Percentiles rank a stretch among this genome's conserved stretches.
Evolutionary conservation across 2,329 filamentous ascomycete species (phyloP).

Genomic region (Aspergillus sp.): DNA sequence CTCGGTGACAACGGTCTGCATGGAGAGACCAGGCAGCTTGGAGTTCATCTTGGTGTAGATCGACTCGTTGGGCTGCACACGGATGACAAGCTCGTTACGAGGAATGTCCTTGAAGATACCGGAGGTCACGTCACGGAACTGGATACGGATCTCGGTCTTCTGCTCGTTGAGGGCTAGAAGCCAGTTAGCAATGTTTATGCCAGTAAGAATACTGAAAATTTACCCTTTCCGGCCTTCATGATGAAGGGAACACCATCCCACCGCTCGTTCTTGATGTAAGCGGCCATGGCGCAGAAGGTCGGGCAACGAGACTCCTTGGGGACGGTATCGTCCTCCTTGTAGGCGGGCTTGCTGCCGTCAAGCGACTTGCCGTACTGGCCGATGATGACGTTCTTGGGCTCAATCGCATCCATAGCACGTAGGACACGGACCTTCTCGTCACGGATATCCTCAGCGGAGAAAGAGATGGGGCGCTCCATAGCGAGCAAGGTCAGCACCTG

Average conservation of each 20-base stretch:
- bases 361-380: slow-evolving; percentile 96
- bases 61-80: slow-evolving; percentile 98
- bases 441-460: slow-evolving; percentile 95
- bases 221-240: slow-evolving; percentile 90
- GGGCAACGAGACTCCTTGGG: slow-evolving; percentile 96
- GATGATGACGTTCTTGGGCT: slow-evolving; percentile 99
- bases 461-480: slow-evolving; percentile 97
- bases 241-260: slow-evolving; percentile 99
- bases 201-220: slow-evolving; percentile 1
- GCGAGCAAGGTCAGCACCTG: slow-evolving; percentile 93
- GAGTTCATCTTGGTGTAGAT: slow-evolving; percentile 99
- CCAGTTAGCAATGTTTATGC: slow-evolving; percentile 11
- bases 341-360: slow-evolving; percentile 91
- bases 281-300: slow-evolving; percentile 94
- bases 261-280: slow-evolving; percentile 98
- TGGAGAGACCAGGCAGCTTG: slow-evolving; percentile 94
- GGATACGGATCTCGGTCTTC: slow-evolving; percentile 98
- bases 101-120: slow-evolving; percentile 99
- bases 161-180: slow-evolving; percentile 82
- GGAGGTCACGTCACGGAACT: slow-evolving; percentile 98
- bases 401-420: slow-evolving; percentile 84
- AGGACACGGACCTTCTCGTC: slow-evolving; percentile 98
- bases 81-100: slow-evolving; percentile 97
- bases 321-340: slow-evolving; percentile 98
- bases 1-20: slow-evolving; percentile 98